A percentile compares a stretch with the other conserved stretches of the same genome.
Conservation (phyloP, 2,329 filamentous ascomycete species). For the Aspergillus tanneri region DNA sequence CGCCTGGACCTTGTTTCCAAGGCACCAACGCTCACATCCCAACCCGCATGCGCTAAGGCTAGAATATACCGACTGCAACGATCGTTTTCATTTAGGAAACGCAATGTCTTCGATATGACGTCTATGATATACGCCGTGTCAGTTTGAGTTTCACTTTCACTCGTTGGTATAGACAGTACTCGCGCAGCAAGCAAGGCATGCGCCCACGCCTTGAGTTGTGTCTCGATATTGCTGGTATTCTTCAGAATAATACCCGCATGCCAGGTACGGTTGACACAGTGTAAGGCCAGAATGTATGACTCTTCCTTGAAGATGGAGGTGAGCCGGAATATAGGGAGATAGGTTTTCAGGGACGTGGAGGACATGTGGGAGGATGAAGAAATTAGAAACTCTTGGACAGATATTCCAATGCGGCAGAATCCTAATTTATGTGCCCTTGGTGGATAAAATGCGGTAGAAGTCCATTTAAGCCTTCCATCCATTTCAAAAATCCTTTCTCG, state of each 20-base stretch:
- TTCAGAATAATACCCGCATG: constrained; percentile 64
- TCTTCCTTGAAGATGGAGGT: constrained; percentile 52
- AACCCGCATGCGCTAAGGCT: constrained; percentile 53
- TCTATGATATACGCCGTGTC: constrained; percentile 23
- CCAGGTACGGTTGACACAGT: constrained; percentile 28
- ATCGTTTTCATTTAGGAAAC: constrained; percentile 38
- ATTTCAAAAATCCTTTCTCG: constrained; percentile 60
- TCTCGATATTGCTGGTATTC: constrained; percentile 49
- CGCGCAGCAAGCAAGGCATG: constrained; percentile 56
- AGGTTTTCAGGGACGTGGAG: constrained; percentile 28
- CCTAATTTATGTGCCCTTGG: constrained; percentile 41
- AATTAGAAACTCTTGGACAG: constrained; percentile 38
- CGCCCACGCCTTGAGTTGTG: constrained; percentile 62
- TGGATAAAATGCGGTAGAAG: constrained; percentile 17
- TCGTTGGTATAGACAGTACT: constrained; percentile 11
- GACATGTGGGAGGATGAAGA: constrained; percentile 12
- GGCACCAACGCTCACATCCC: constrained; percentile 64
- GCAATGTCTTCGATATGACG: constrained; percentile 46
- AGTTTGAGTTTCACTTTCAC: neutral
- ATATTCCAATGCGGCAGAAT: constrained; percentile 55
- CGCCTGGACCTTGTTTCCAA: constrained; percentile 64
- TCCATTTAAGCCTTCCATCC: constrained; percentile 65
- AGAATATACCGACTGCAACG: constrained; percentile 48
- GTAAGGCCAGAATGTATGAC: constrained; percentile 63
- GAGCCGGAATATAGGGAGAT: constrained; percentile 49